phyloP scores from a whole-genome alignment of 805 yeast genomes.

The Sugiyamaella chiloensis region DNA sequence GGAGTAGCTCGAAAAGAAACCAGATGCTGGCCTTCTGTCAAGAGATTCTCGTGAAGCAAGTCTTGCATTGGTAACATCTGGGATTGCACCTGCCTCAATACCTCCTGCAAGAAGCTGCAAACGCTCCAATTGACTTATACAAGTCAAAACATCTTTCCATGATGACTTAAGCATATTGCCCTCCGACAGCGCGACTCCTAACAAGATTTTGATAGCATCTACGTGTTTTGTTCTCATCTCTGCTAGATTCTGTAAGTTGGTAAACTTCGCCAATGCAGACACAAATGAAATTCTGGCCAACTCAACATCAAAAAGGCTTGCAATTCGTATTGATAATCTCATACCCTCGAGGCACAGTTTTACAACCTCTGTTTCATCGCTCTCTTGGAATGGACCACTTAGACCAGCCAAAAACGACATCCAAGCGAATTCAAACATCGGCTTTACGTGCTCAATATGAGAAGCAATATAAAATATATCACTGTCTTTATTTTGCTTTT shows the following conservation, averaged over 20 bases:
- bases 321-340: conserved; percentile 72
- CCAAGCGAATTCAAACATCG: conserved; percentile 94
- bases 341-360: conserved; percentile 77
- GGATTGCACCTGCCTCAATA: conserved; percentile 74
- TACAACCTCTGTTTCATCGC: conserved; percentile 58
- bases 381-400: conserved; percentile 89
- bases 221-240: conserved; percentile 79
- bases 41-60: conserved; percentile 42
- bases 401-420: conserved; percentile 94
- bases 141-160: conserved; percentile 80
- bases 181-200: conserved; percentile 74
- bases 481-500: conserved; percentile 41
- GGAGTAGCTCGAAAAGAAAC: conserved; percentile 15
- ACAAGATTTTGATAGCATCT: conserved; percentile 68
- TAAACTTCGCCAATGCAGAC: conserved; percentile 83
- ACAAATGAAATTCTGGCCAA: conserved; percentile 87
- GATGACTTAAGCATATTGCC: conserved; percentile 71
- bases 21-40: conserved; percentile 19
- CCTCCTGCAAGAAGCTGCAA: conserved; percentile 86
- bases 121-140: conserved; percentile 89
- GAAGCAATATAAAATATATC: conserved; percentile 74
- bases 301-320: conserved; percentile 78
- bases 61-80: conserved; percentile 79
- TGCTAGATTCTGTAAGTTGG: conserved; percentile 72
- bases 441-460: conserved; percentile 83